Base-by-base conservation (phyloP, 352 stramenopile species). In the Globisporangium rhizosaccharum region DNA sequence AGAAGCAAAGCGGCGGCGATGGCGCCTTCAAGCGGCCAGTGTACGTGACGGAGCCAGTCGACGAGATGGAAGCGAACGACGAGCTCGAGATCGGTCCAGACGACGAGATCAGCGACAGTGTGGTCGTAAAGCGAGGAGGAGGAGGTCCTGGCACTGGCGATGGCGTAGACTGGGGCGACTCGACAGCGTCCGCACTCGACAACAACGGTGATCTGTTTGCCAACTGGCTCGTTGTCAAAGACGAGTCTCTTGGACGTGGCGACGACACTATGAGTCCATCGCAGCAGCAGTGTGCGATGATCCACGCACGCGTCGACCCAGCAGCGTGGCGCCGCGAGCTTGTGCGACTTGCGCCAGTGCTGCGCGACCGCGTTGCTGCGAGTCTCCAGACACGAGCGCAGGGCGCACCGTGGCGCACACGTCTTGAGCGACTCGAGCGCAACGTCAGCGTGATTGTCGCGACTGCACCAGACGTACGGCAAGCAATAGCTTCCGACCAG, bases 21-120 rank as follows among this genome's bases (percentile, higher is more conserved):
- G 41, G 41, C 41, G 18, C 41, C 53, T 68, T 52, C 50, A 48
- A 51, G 17, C 51, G 45, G 3, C 59, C 70, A 11, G 47, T 42
- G 30, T 87, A 90, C 55, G 61, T 71, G 9, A 64, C 44, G 10
- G 76, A 92, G 15, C 52, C 44, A 0, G 51, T 81, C 9, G 81
- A 88, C 42, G 72, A 62, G 2, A 48, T 84, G 33, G 76, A 75
- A 3, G 70, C 63, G 5, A 55, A 75, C 33, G 74, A 85, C 53
- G 56, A 63, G 4, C 66, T 82, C 53, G 77, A 90, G 61, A 53
- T 75, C 36, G 12, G 17, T 8, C 68, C 78, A 25, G 64, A 64
- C 15, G 61, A 57, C 50, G 41, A 56, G 67, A 1, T 56, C 20
- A 28, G 48, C 10, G 28, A 26, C n/a, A 42, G 20, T 17, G 42